Conservation (phyloP, 306 rosid species). For the Hippophae tibetana region DNA sequence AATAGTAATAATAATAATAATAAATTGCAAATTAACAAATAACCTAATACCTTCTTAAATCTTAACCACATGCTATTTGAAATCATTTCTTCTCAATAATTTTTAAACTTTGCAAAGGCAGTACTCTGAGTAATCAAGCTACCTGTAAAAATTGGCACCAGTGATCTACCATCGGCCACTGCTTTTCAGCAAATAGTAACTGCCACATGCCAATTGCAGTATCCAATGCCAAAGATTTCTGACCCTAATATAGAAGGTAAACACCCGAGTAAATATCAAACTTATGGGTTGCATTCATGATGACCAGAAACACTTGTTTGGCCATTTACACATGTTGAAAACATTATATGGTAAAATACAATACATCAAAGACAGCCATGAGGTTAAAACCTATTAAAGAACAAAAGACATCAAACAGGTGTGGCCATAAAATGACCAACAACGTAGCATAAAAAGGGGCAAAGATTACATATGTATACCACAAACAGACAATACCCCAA, state of each 20-base stretch:
- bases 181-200: conserved; percentile 90
- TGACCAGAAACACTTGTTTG: neutral
- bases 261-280: neutral
- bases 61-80: neutral
- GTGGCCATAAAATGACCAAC: too few relatives aligned
- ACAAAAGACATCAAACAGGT: too few relatives aligned
- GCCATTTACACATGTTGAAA: too few relatives aligned
- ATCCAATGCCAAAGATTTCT: conserved; percentile 94
- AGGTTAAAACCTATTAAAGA: too few relatives aligned
- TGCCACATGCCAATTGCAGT: conserved; percentile 99
- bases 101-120: neutral
- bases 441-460: too few relatives aligned
- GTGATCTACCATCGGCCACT: conserved; percentile 92
- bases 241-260: conserved; percentile 54
- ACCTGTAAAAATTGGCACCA: conserved; percentile 99
- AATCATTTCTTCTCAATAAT: neutral
- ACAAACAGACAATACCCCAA: too few relatives aligned
- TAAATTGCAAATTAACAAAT: too few relatives aligned
- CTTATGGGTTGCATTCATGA: neutral
- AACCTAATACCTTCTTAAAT: neutral
- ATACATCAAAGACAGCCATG: too few relatives aligned
- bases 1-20: too few relatives aligned
- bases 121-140: conserved; percentile 4
- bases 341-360: too few relatives aligned
- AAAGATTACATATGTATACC: too few relatives aligned